Percentiles rank a stretch among this genome's conserved stretches.
Conservation (phyloP, 2,329 filamentous ascomycete genomes). For the Calonectria fujianensis region DNA sequence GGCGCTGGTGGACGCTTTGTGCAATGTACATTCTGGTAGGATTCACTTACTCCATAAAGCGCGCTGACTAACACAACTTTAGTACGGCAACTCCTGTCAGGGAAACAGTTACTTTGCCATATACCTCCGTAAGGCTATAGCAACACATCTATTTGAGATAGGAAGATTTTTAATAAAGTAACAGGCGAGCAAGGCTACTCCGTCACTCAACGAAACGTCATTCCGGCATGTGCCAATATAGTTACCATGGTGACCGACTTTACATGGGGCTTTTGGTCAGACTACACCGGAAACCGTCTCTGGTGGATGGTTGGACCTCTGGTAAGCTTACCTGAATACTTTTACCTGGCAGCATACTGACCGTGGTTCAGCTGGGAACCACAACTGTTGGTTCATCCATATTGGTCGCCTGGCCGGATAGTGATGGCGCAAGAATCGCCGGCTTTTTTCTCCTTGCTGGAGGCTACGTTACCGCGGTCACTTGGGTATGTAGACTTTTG, state of each 20-base stretch:
- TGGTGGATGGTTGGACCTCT: constrained; percentile 24
- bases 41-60: too few relatives aligned
- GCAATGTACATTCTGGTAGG: constrained; percentile 23
- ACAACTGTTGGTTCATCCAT: constrained; percentile 12
- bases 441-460: constrained; percentile 3
- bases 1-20: constrained; percentile 19
- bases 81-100: constrained; percentile 15
- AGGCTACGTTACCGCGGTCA: constrained; percentile 7
- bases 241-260: constrained; percentile 15
- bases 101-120: constrained; percentile 18
- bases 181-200: constrained; percentile 7
- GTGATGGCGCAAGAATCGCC: background rate
- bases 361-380: background rate
- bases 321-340: background rate
- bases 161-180: background rate
- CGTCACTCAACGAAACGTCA: constrained; percentile 17
- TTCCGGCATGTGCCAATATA: constrained; percentile 14
- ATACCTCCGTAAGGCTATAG: background rate
- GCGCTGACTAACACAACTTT: background rate
- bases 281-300: constrained; percentile 15
- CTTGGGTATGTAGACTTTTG: background rate
- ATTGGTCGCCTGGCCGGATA: background rate
- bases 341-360: background rate
- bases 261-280: constrained; percentile 16
- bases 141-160: background rate